Base-by-base conservation (phyloP, 2,329 filamentous ascomycete genomes). In the Aspergillus sp. region DNA sequence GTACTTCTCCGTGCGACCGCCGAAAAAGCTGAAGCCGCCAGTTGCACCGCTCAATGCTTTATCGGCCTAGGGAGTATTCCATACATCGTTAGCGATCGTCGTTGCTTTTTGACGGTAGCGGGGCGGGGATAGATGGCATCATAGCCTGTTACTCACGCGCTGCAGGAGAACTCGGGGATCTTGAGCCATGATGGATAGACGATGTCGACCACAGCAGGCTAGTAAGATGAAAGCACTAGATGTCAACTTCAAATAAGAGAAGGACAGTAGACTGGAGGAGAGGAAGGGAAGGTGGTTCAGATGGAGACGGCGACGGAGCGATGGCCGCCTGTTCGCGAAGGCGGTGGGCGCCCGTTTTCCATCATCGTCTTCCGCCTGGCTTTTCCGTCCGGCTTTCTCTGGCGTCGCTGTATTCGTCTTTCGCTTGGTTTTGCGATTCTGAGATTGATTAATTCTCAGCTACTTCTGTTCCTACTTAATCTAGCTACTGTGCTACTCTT, bases 1-100 rank as follows among this genome's bases (percentile, higher is more conserved):
- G 73, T 91, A 93, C 78, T 97, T 98, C 64, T 96, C 92, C 70
- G 90, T 85, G 59, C 88, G 85, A 50, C 91, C 91, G 49, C 92
- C 91, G 69, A 99, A 97, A 78, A 96, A 87, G 75, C 88, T 91
- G 80, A 96, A 97, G 69, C 93, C 93, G 29, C 90, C 82, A 20
- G 86, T 82, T 46, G 94, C 93, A 67, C 89, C 82, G 69, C 87
- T 80, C 26, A 90, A 85, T 55, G 87, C 84, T 81, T 95, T 96
- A 73, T 97, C 91, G 80, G 95, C 95, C 93, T 97, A 74, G 54
- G 54, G 66, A 58, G 54, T 60, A 64, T 58, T 62, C 39, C 18
- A 32, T 50, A 63, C 60, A 64, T 64, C 46, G 63, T 71, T 64
- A 71, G 71, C 60, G 69, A 72, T 69, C 71, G 65, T 68, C 66